A percentile compares a stretch with the other conserved stretches of the same genome.
Conservation (phyloP, 768 basidiomycete species). For the Leucosporidium creatinivorum region DNA sequence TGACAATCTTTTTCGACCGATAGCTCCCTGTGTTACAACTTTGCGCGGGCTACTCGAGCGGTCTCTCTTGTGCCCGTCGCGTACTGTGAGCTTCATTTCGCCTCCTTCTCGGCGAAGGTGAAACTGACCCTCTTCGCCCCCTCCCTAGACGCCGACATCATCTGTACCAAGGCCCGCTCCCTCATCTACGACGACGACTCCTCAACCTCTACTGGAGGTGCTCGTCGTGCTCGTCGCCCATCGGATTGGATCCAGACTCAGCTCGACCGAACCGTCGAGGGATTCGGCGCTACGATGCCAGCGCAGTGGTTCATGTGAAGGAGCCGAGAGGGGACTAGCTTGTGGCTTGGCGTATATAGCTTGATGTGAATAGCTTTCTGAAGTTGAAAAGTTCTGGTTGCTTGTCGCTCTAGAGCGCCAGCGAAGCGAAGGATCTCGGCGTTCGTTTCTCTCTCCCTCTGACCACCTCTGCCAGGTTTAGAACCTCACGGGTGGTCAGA, state of each 20-base stretch:
- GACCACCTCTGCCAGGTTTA: too few species aligned
- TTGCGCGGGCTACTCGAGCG: slow-evolving; percentile 33
- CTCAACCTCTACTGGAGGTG: slow-evolving; percentile 1
- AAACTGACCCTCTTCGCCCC: not conserved
- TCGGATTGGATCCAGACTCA: slow-evolving; percentile 15
- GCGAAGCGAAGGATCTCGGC: not conserved
- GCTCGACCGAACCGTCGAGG: slow-evolving; percentile 7
- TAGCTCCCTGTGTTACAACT: slow-evolving; percentile 35
- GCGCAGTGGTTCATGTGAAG: slow-evolving; percentile 4
- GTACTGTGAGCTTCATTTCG: slow-evolving; percentile 11
- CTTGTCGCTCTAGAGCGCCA: not conserved
- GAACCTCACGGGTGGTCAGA: too few species aligned
- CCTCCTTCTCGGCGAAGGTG: not conserved
- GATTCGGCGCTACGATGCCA: not conserved
- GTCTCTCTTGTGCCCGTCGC: slow-evolving; percentile 32
- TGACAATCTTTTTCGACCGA: too few species aligned
- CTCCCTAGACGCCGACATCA: slow-evolving; percentile 24
- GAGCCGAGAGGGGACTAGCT: too few species aligned
- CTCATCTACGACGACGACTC: slow-evolving; percentile 24
- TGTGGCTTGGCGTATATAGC: not conserved
- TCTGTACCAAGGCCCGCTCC: slow-evolving; percentile 25
- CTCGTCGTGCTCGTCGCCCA: not conserved
- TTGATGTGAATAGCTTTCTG: not conserved
- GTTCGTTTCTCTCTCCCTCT: too few species aligned
- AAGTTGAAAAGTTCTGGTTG: not conserved